Evolutionary conservation across 495 filamentous ascomycete genomes (phyloP), one percentile per base, ranked within the genome.

Genomic region (Lasiosphaeriaceae sp.): DNA sequence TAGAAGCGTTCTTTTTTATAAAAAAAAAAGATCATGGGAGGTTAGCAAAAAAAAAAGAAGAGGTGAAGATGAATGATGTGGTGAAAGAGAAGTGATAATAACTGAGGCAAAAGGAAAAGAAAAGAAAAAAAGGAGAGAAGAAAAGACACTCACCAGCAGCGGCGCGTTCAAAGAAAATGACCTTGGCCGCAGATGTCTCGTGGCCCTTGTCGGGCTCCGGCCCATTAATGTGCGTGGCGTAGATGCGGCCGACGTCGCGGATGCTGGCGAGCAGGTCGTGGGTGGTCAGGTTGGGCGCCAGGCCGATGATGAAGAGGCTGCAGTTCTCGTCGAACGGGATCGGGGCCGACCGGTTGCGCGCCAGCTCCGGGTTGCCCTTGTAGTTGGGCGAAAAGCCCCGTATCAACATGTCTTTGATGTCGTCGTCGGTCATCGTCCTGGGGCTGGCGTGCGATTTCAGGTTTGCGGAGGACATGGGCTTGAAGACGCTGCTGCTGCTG

Each of bases 111-210:
- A 11, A 24, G 22, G 11, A 29, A 23, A 1, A 19, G 26, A 35
- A 5, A 50, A 39, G 35, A 35, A 35, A 47, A 16, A 21, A 11
- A 34, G 17, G 22, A 49, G 41, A 4, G 26, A 8, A 47, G 35
- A 45, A 17, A n/a, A 17, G 31, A 51, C 9, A 54, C 61, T 34
- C 20, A 64, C 63, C 65, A 1, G 69, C 68, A 0, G 64, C 67
- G 0, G 22, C 17, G 5, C 68, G 49, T 16, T 70, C 65, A 37
- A 78, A 78, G 57, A 78, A 78, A 2, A 72, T 65, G 1, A 78
- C 54, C 52, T 73, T 75, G 0, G 74, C 74, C 0, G 76, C 73
- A 3, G 64, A 60, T 3, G 63, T 62, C 0, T 31, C 26, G 43
- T 74, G 62, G 0, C 52, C 54, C 11, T 47, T 37, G 6, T 50